Conservation (phyloP, 139 green algal species). For the Dunaliella sp. region DNA sequence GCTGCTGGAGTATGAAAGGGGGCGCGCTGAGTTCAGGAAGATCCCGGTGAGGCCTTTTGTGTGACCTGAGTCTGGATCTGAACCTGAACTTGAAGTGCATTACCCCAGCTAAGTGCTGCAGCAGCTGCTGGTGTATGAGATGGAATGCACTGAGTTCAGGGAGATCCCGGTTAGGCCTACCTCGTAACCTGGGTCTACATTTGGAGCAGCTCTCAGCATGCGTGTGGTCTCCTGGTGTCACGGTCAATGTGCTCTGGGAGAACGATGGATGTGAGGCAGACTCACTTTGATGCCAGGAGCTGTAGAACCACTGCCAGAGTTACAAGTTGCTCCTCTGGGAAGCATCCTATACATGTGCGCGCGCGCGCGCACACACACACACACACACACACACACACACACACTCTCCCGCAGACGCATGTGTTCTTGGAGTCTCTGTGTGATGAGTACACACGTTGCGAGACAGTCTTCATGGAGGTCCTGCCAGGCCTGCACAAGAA, state of each 20-base stretch:
- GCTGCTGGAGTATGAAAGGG: constrained; percentile 20
- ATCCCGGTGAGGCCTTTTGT: too few relatives aligned
- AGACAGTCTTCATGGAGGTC: constrained; percentile 2
- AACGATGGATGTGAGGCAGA: not conserved
- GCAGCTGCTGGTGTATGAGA: constrained; percentile 21
- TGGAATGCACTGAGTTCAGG: constrained; percentile 21
- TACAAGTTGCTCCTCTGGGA: not conserved
- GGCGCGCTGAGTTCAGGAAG: constrained; percentile 25
- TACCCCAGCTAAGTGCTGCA: constrained; percentile 22
- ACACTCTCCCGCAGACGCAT: not conserved
- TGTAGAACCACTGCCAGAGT: not conserved
- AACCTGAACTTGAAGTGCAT: too few relatives aligned
- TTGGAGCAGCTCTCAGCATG: too few relatives aligned
- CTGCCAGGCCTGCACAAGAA: constrained; percentile 24
- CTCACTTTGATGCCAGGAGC: constrained; percentile 1
- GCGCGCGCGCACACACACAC: not conserved
- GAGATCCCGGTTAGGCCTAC: not conserved
- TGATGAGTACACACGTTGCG: constrained; percentile 33
- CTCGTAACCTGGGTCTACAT: too few relatives aligned
- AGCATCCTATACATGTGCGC: constrained; percentile 9
- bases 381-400: not conserved
- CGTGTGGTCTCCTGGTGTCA: too few relatives aligned
- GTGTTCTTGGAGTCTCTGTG: constrained; percentile 39
- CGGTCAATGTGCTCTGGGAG: not conserved
- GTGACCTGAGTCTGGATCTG: too few relatives aligned